Conservation (phyloP, 2,329 filamentous ascomycete genomes). For the Fusarium gaditjirri region DNA sequence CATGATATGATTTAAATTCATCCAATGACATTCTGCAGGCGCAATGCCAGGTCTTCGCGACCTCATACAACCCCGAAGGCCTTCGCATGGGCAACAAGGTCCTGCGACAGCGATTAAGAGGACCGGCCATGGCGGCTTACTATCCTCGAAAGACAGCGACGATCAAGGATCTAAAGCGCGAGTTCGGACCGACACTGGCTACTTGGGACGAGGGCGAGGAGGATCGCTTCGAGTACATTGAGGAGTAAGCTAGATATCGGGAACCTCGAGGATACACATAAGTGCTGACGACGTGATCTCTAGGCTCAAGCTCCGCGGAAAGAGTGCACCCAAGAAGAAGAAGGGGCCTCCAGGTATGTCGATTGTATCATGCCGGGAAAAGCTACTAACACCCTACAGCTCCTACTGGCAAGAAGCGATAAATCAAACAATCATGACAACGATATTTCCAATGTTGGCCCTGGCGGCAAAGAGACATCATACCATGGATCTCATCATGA, state of each 20-base stretch:
- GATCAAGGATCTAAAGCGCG: constrained; percentile 77
- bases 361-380: neutral
- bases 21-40: constrained; percentile 62
- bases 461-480: neutral
- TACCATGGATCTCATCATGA: neutral
- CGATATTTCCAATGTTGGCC: constrained; percentile 15
- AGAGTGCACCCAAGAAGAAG: constrained; percentile 92
- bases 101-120: constrained; percentile 85
- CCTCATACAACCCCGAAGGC: constrained; percentile 87
- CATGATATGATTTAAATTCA: neutral
- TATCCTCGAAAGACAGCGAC: constrained; percentile 82
- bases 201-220: constrained; percentile 81
- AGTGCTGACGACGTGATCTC: constrained; percentile 45
- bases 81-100: constrained; percentile 90
- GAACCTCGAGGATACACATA: neutral
- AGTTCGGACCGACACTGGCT: constrained; percentile 73
- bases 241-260: constrained; percentile 61
- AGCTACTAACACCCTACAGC: constrained; percentile 38
- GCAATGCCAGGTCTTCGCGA: constrained; percentile 92
- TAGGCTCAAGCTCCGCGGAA: constrained; percentile 82
- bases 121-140: constrained; percentile 85
- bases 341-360: constrained; percentile 59
- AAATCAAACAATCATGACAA: constrained; percentile 31
- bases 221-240: constrained; percentile 80
- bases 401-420: constrained; percentile 48